Evolutionary conservation across 495 filamentous ascomycete species (phyloP).

Genomic region (Penicillium subrubescens): DNA sequence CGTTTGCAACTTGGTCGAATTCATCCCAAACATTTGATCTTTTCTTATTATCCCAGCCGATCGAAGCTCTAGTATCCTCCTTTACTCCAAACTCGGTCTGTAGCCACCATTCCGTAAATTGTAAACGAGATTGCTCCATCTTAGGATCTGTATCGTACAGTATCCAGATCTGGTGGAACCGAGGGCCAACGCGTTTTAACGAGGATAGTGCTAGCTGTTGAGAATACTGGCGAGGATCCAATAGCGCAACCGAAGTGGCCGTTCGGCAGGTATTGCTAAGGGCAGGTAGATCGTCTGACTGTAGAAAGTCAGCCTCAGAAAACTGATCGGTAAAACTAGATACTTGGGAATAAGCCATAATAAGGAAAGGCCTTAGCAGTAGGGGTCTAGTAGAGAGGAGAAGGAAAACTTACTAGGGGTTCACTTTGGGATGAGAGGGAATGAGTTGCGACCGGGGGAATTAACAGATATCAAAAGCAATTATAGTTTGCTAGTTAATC

Average conservation of each 20-base stretch:
- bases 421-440: background rate
- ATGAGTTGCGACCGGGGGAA: background rate
- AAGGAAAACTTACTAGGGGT: background rate
- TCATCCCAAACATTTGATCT: no score
- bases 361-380: background rate
- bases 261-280: background rate
- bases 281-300: background rate
- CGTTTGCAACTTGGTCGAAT: no score
- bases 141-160: background rate
- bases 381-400: background rate
- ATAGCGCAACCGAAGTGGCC: background rate
- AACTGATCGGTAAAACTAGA: no score
- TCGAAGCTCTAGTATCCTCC: no score
- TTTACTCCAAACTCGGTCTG: no score
- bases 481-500: background rate
- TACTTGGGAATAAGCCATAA: background rate
- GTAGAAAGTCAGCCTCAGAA: no score
- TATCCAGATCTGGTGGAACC: background rate
- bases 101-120: no score
- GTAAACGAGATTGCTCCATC: background rate
- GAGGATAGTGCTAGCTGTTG: background rate
- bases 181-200: background rate
- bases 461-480: background rate
- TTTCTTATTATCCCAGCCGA: no score
- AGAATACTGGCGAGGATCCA: no score